Conservation (phyloP, 257 asterid species). For the Solanum pinnatisectum region DNA sequence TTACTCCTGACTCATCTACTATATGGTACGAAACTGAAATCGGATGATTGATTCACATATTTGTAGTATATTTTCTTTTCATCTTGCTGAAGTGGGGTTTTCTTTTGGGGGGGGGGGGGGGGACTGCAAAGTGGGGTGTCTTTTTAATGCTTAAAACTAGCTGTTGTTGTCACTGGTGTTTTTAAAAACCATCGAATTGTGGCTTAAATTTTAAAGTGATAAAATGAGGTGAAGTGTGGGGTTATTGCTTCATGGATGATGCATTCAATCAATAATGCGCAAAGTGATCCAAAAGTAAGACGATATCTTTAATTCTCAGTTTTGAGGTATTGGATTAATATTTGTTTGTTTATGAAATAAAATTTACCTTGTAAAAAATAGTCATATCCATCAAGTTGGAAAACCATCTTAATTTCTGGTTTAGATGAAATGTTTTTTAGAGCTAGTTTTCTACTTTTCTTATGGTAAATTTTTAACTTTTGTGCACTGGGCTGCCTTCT, state of each 20-base stretch:
- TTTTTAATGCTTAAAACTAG: background rate
- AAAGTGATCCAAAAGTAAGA: background rate
- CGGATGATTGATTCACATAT: background rate
- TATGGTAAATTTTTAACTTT: background rate
- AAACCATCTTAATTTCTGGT: background rate
- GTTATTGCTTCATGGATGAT: background rate
- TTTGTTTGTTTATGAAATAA: background rate
- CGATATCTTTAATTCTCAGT: background rate
- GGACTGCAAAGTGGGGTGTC: background rate
- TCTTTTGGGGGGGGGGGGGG: background rate
- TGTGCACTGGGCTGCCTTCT: background rate
- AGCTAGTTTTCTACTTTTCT: background rate
- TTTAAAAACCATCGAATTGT: background rate
- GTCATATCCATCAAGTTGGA: background rate
- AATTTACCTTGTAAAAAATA: background rate
- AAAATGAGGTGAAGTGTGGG: background rate
- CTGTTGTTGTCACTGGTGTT: background rate
- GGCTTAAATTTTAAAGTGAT: background rate
- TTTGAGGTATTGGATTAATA: background rate
- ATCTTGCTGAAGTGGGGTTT: background rate
- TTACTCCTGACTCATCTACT: slow-evolving; percentile 95
- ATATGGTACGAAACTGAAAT: slow-evolving; percentile 58
- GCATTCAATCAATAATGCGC: background rate
- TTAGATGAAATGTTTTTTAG: background rate
- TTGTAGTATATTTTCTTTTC: background rate